Conservation (phyloP, 2,329 filamentous ascomycete genomes). For the Cordyceps militaris region DNA sequence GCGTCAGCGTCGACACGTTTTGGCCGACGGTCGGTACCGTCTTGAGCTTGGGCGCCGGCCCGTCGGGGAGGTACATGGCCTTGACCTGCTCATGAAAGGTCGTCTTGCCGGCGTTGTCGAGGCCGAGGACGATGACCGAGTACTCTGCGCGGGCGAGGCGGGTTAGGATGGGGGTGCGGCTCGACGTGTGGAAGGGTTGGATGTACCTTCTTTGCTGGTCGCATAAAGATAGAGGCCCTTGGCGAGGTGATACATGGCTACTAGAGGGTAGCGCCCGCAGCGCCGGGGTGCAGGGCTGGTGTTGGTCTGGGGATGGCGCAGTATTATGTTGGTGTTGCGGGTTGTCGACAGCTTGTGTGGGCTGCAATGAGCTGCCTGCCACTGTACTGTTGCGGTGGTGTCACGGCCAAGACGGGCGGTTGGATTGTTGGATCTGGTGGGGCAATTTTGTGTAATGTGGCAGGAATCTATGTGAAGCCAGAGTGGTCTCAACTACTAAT, state of each 20-base stretch:
- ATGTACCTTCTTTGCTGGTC: slow-evolving; percentile 85
- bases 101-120: slow-evolving; percentile 97
- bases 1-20: slow-evolving; percentile 85
- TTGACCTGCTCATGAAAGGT: slow-evolving; percentile 97
- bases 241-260: slow-evolving; percentile 83
- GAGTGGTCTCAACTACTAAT: no score
- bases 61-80: slow-evolving; percentile 65
- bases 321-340: background rate
- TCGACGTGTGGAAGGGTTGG: background rate
- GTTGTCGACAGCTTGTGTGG: background rate
- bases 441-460: no score
- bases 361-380: background rate
- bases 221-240: slow-evolving; percentile 93
- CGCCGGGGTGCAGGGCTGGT: background rate
- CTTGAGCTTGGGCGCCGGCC: slow-evolving; percentile 61
- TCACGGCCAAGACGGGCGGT: no score
- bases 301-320: background rate
- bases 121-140: slow-evolving; percentile 90
- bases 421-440: no score
- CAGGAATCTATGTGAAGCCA: no score
- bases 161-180: background rate
- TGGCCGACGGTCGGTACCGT: slow-evolving; percentile 96
- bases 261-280: background rate
- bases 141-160: slow-evolving; percentile 57
- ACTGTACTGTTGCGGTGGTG: background rate